phyloP scores from a whole-genome alignment of 2,329 filamentous ascomycete species.

The Herpotrichia juniperi region DNA sequence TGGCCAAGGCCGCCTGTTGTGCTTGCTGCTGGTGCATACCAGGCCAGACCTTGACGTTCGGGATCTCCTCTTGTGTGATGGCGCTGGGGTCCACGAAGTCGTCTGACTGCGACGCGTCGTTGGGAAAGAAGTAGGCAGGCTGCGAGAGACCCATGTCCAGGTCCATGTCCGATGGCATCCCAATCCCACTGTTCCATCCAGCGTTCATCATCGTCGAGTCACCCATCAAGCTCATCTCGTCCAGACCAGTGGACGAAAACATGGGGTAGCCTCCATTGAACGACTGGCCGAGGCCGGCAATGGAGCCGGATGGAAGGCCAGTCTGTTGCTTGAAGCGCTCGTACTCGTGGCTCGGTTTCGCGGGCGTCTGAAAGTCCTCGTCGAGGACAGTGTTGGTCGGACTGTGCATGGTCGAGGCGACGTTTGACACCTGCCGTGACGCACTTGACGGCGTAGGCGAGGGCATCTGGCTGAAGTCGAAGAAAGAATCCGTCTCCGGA shows the following conservation, averaged over 20 bases:
- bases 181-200: slow-evolving; percentile 60
- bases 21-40: slow-evolving; percentile 82
- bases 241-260: slow-evolving; percentile 67
- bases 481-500: slow-evolving; percentile 48
- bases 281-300: slow-evolving; percentile 75
- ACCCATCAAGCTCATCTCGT: slow-evolving; percentile 68
- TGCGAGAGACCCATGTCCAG: slow-evolving; percentile 60
- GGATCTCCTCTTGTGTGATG: slow-evolving; percentile 67
- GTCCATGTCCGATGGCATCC: slow-evolving; percentile 65
- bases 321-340: slow-evolving; percentile 95
- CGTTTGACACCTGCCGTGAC: slow-evolving; percentile 57
- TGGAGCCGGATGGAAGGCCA: slow-evolving; percentile 82
- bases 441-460: slow-evolving; percentile 64
- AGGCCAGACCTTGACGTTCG: slow-evolving; percentile 79
- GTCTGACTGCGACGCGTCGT: slow-evolving; percentile 45
- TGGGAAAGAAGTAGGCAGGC: slow-evolving; percentile 69
- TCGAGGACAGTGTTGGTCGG: slow-evolving; percentile 61
- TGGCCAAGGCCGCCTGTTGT: slow-evolving; percentile 65
- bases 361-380: slow-evolving; percentile 64
- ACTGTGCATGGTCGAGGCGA: slow-evolving; percentile 59
- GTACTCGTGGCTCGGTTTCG: slow-evolving; percentile 91
- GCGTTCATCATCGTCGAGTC: slow-evolving; percentile 58
- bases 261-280: slow-evolving; percentile 47
- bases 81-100: slow-evolving; percentile 76
- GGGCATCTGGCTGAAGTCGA: slow-evolving; percentile 64